A percentile compares a stretch with the other conserved stretches of the same genome.
Conservation (phyloP, 2,329 filamentous ascomycete species). For the Clonostachys sp. region DNA sequence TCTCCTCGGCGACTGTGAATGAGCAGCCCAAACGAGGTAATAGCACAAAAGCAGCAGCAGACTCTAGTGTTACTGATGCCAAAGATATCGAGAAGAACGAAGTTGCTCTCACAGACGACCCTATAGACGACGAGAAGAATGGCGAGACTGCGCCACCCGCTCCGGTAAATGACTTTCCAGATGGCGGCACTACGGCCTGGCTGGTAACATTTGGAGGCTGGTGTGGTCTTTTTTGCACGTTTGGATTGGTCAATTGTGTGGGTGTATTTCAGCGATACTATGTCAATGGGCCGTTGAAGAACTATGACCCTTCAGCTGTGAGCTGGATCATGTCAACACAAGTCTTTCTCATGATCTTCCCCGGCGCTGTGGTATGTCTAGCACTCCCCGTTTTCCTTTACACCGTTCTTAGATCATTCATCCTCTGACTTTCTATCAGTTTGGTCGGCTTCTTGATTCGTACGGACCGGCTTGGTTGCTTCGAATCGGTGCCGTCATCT, state of each 20-base stretch:
- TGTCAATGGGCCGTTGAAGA: conserved; percentile 35
- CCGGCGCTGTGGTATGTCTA: conserved; percentile 38
- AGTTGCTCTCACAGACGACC: conserved; percentile 6
- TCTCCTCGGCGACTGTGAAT: conserved; percentile 1
- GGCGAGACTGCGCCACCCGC: conserved; percentile 20
- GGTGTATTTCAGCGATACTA: conserved; percentile 60
- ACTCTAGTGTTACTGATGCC: conserved; percentile 18
- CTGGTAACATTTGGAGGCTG: conserved; percentile 4
- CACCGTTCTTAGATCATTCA: background rate
- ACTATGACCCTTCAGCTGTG: conserved; percentile 44
- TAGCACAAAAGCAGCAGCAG: conserved; percentile 8
- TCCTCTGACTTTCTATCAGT: conserved; percentile 16
- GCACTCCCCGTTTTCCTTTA: background rate
- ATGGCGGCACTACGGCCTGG: conserved; percentile 55
- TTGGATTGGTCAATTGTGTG: conserved; percentile 36
- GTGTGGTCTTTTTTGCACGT: conserved; percentile 31
- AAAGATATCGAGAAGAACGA: conserved; percentile 17
- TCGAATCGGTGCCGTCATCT: conserved; percentile 44
- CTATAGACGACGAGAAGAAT: too few relatives aligned
- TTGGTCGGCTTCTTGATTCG: conserved; percentile 59
- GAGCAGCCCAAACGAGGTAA: background rate
- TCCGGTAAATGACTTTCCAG: conserved; percentile 48
- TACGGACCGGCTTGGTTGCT: conserved; percentile 58
- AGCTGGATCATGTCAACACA: conserved; percentile 57
- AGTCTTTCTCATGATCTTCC: conserved; percentile 40